Evolutionary conservation across 768 basidiomycete genomes (phyloP), one percentile per base, ranked within the genome.

Genomic region (Piloderma croceum): DNA sequence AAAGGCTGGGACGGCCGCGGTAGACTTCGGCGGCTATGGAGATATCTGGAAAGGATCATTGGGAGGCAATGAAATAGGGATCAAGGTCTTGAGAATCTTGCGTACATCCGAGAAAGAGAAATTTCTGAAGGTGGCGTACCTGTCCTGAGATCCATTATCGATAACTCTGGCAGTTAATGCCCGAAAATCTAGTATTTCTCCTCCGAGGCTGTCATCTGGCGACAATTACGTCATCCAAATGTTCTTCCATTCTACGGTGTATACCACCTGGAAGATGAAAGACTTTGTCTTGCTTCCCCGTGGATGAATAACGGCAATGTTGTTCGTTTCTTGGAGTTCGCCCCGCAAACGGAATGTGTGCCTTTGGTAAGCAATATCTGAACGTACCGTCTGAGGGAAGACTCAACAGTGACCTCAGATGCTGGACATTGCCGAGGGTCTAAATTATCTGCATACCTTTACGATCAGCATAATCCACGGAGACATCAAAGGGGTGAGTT

Each of bases 371-470:
- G n/a, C n/a, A n/a, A n/a, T n/a, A n/a, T n/a, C n/a, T n/a, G n/a
- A n/a, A n/a, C n/a, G n/a, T n/a, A n/a, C n/a, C n/a, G n/a, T n/a
- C n/a, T n/a, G n/a, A n/a, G n/a, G n/a, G n/a, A n/a, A n/a, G n/a
- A n/a, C n/a, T 15, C 19, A 17, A 10, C 10, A 18, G 21, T 11
- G 18, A 13, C 6, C 21, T 20, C 33, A 67, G 67, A 50, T 67
- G 20, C 32, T 57, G 34, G 67, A 68, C 33, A 51, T 65, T n/a
- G 59, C 56, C 19, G 39, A 58, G 6, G 66, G 67, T 10, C 32
- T 67, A 31, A 7, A 46, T 21, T 67, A 69, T 37, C 42, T 68
- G 33, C 66, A 69, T 38, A 56, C 51, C 13, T 36, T 46, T 15
- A 31, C 45, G 11, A 44, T 45, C 10, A 40, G 18, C 11, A 45